phyloP scores from a whole-genome alignment of 768 basidiomycete genomes.

The Candolleomyces efflorescens region DNA sequence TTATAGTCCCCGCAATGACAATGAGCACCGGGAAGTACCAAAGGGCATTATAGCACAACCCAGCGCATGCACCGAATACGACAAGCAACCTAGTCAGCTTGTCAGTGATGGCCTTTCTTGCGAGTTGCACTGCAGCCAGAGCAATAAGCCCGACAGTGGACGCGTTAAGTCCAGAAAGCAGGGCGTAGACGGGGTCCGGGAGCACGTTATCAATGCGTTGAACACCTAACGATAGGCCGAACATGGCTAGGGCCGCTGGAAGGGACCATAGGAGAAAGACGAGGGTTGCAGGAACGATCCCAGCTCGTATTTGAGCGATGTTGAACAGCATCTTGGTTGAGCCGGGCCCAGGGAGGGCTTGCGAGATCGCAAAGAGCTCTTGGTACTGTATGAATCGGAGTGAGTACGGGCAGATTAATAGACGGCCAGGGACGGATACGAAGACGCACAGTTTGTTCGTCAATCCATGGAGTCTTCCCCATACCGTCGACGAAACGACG shows the following conservation, averaged over 20 bases:
- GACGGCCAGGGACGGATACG: not conserved
- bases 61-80: slow-evolving; percentile 38
- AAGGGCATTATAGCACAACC: slow-evolving; percentile 45
- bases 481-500: slow-evolving; percentile 32
- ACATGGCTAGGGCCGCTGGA: slow-evolving; percentile 48
- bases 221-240: slow-evolving; percentile 42
- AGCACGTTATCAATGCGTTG: slow-evolving; percentile 35
- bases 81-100: slow-evolving; percentile 38
- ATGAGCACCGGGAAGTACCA: slow-evolving; percentile 52
- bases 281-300: slow-evolving; percentile 35
- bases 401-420: not conserved
- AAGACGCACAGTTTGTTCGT: slow-evolving; percentile 34
- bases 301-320: slow-evolving; percentile 39
- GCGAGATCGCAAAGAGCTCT: slow-evolving; percentile 44
- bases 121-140: slow-evolving; percentile 47
- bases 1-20: slow-evolving; percentile 32
- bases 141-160: slow-evolving; percentile 52
- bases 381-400: slow-evolving; percentile 23
- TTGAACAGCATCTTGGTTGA: slow-evolving; percentile 46
- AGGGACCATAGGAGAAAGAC: slow-evolving; percentile 42
- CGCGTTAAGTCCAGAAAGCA: slow-evolving; percentile 51
- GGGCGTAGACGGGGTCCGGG: slow-evolving; percentile 41
- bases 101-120: slow-evolving; percentile 43
- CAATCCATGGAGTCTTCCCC: slow-evolving; percentile 33
- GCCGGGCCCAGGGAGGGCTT: slow-evolving; percentile 48